Base-by-base conservation (phyloP, 164 flowering plant species). In the Brasenia schreberi region DNA sequence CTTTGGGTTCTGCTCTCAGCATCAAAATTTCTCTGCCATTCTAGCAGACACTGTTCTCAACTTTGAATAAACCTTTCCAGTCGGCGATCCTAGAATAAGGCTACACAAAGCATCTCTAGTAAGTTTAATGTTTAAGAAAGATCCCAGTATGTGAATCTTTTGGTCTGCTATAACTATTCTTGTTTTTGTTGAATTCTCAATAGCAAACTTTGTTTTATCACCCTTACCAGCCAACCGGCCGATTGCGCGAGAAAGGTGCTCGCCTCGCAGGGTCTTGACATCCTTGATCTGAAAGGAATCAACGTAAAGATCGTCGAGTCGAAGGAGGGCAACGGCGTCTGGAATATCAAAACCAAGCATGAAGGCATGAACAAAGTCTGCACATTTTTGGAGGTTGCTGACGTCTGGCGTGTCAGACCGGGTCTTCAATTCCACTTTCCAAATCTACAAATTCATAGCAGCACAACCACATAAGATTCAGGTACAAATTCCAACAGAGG, bases 21-120 rank as follows among this genome's bases (percentile, higher is more conserved):
- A 1, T 76, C 76, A 76, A 76, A 70, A 76, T 45, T 72, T 76
- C 63, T 76, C 79, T 23, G 74, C 76, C 43, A 76, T 39, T 68
- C 79, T 73, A 19, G 79, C 74, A 76, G 68, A 65, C 43, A 76
- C 76, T 16, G 76, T 73, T 70, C 80, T 63, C 39, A 77, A 75
- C 68, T 77, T 77, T 12, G 80, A 77, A 63, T 77, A 77, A 27
- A 77, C 80, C 66, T 77, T 77, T 67, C 77, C 80, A 3, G 80
- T 77, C 0, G 80, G 80, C 5, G 80, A 77, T 19, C 80, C 80
- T 56, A 77, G 60, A 59, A 77, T 77, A 5, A 77, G 75, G 44
- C 80, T 77, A 66, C 80, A 77, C 16, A 77, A 77, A 18, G 80
- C 70, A 68, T 72, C 77, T 59, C 79, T 66, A 5, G 80, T 77